Evolutionary conservation across 768 basidiomycete genomes (phyloP), one percentile per base, ranked within the genome.

Genomic region (Galerina sulciceps): DNA sequence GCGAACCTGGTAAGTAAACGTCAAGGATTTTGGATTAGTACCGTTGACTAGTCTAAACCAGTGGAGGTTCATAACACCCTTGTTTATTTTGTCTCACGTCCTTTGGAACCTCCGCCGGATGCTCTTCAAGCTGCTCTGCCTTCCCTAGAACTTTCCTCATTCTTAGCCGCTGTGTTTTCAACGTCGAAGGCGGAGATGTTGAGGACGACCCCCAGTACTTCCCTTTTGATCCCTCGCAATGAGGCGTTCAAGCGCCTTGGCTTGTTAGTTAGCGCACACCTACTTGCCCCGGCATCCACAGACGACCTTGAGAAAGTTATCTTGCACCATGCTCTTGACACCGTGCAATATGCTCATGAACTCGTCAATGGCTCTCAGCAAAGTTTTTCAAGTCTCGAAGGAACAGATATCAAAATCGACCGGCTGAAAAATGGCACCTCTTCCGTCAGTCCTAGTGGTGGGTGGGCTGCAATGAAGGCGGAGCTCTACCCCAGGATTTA

Each of bases 111-210:
- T 14, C 97, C 97, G 0, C 79, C 81, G 2, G 91, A 95, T 69
- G 83, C 89, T 13, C 77, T 99, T 41, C 85, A 90, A 69, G 89
- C 91, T 6, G 89, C 93, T 13, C 78, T 96, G 14, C 90, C 94
- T 2, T 77, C 83, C 54, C 81, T 97, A n/a, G 88, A 94, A 40
- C 81, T 94, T 15, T 98, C 96, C 2, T 85, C 89, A 17, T 99
- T 96, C 75, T 84, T 99, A 47, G 94, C 95, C 0, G 88, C 94
- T 6, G 78, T 94, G 23, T 95, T 94, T 71, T 93, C 96, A 2
- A 90, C 94, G 10, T 85, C 85, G 10, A 83, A 98, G 47, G 91
- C 93, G 9, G 86, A 91, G 34, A 79, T 75, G 18, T 75, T 94
- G 57, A 81, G 85, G 67, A 78, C 68, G 18, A 83, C 82, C 20